Base-by-base conservation (phyloP, 805 yeast species). In the Lipomyces spencermartinsiae region DNA sequence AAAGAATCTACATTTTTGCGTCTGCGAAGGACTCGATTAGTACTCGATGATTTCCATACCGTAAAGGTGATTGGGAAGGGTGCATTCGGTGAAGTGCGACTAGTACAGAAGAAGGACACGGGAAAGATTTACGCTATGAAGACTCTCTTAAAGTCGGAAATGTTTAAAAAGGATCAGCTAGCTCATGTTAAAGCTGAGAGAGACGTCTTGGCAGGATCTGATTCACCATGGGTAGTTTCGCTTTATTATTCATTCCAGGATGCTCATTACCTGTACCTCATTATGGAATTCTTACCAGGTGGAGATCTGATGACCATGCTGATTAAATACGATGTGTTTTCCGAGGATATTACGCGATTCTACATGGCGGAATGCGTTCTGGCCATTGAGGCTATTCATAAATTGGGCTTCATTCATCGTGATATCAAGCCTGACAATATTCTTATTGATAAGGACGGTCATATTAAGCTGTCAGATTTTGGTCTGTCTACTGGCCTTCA, bases 381-480 rank as follows among this genome's bases (percentile, higher is more conserved):
- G 75, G 97, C 97, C 1, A 93, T 93, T 68, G 97, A 93, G 76
- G 97, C 97, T 4, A 89, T 93, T 73, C 98, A 93, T 80, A 91
- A 91, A 78, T 83, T 92, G 43, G 97, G 97, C 0, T 93, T 93
- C 77, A 95, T 95, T 76, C 99, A 95, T 80, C 80, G 99, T 80
- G 99, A 95, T 79, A 94, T 95, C 75, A 95, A 95, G 79, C 99
- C 99, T 0, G 99, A 95, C 82, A 95, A 95, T 76, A 94, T 92
- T 67, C 83, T 92, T 76, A 91, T 92, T 73, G 97, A 92, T 78
- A 90, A 89, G 73, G 82, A 86, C 25, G 91, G 91, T 12, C 91
- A 88, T 77, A 85, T 88, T 74, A 88, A 88, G 76, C 80, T 88
- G 59, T 83, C 87, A 31, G 96, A 90, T 79, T 90, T 90, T 78